phyloP scores from a whole-genome alignment of 352 stramenopile genomes.

The Pythium diclinum region DNA sequence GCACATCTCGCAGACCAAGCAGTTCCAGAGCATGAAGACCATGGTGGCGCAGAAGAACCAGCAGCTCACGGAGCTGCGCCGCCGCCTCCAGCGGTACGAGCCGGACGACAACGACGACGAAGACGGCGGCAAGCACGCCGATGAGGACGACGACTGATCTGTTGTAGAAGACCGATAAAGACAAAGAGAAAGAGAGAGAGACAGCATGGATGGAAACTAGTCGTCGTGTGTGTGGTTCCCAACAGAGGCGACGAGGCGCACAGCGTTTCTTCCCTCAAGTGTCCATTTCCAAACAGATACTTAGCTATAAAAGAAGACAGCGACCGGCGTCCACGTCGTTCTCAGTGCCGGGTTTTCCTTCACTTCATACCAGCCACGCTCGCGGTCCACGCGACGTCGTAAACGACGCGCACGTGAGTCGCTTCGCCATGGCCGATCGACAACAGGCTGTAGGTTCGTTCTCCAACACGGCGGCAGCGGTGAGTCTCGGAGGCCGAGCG shows the following conservation, averaged over 20 bases:
- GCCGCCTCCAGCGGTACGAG: constrained; percentile 75
- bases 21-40: constrained; percentile 84
- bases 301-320: constrained; percentile 9
- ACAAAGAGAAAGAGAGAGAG: neutral
- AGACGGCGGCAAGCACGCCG: constrained; percentile 45
- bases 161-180: neutral
- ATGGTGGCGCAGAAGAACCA: constrained; percentile 84
- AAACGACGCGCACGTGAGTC: neutral
- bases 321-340: neutral
- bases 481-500: constrained; percentile 20
- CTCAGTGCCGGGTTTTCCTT: neutral
- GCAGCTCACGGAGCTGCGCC: constrained; percentile 61
- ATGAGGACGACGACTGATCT: constrained; percentile 33
- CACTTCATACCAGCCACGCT: neutral
- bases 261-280: constrained; percentile 2
- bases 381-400: neutral
- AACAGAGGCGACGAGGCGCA: constrained; percentile 4
- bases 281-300: constrained; percentile 3
- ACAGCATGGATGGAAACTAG: neutral
- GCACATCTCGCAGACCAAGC: constrained; percentile 72
- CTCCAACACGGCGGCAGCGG: constrained; percentile 21
- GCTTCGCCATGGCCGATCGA: neutral
- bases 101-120: constrained; percentile 59
- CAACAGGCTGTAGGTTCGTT: constrained; percentile 24
- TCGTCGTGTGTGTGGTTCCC: neutral